Evolutionary conservation across 805 yeast genomes (phyloP), one percentile per base, ranked within the genome.

Genomic region (Candida sakaeoensis): DNA sequence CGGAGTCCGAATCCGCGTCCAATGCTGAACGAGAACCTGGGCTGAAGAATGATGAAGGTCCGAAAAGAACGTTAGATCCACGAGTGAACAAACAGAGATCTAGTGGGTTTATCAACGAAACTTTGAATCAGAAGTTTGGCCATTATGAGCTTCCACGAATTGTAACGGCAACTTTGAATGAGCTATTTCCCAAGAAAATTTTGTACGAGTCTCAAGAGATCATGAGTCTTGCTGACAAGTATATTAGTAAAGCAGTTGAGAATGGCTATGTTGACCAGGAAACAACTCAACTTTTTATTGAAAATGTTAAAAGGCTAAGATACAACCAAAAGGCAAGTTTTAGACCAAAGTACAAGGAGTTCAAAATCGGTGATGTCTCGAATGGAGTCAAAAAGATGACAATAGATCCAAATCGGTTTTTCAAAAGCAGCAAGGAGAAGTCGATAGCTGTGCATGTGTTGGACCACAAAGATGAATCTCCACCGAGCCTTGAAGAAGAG

Each of bases 341-440:
- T 5, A 34, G 37, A 25, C 37, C 37, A 4, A 34, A 34, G 17
- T 24, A 16, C 17, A 14, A 19, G 17, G 22, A 24, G 3, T 34
- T 34, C 3, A 25, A 16, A 12, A 34, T 34, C 14, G 29, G 29
- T 19, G 36, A 33, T 23, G 36, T 33, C 5, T 34, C 30, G 6
- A 24, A 24, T 25, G 30, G 23, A 3, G 37, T 23, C 9, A 14
- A 34, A 15, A 16, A 25, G 12, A 23, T 34, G 37, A 21, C 37
- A 25, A 34, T 34, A 12, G 37, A 24, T 3, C 37, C 37, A 3
- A 16, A 21, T 12, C 16, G 5, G 2, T 24, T 34, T 25, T 19
- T 32, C 19, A 28, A 15, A 5, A 28, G 16, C 9, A n/a, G n/a
- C n/a, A n/a, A n/a, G n/a, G n/a, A n/a, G n/a, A n/a, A n/a, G n/a